Conservation (phyloP, 225 moss, liverwort and hornwort genomes). For the Neckera pumila region DNA sequence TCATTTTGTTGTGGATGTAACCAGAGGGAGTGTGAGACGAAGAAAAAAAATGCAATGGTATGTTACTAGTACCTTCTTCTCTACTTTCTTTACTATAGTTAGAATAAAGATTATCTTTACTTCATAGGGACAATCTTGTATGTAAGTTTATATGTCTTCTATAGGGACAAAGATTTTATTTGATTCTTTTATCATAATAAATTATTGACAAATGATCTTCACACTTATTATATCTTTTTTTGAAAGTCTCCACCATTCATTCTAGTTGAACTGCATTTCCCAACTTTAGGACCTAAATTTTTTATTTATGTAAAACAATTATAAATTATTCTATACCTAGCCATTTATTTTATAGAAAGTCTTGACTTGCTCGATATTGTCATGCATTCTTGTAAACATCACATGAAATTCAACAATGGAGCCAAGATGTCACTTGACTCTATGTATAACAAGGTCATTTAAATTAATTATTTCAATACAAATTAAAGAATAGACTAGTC, state of each 20-base stretch:
- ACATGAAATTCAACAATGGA: background rate
- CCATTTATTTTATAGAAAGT: background rate
- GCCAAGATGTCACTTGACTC: rapidly evolving
- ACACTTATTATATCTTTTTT: background rate
- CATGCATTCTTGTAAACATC: background rate
- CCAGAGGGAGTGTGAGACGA: rapidly evolving
- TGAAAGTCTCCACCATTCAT: background rate
- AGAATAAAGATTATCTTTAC: background rate
- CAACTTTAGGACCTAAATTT: background rate
- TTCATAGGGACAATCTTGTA: background rate
- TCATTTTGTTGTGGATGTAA: background rate
- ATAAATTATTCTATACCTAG: background rate
- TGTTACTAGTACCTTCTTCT: background rate
- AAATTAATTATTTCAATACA: background rate
- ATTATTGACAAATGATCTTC: background rate
- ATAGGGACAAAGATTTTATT: background rate
- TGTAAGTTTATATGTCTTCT: background rate
- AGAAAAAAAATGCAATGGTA: background rate
- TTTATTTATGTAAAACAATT: background rate
- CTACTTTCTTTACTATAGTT: background rate
- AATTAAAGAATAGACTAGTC: background rate
- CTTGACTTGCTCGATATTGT: background rate
- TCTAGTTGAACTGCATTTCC: background rate
- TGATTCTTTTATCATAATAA: background rate
- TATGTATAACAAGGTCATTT: background rate